These are phyloP conservation scores for Beauveria sp. DNA, from an alignment of 2,329 filamentous ascomycete species.

Conservation along the genomic window DNA sequence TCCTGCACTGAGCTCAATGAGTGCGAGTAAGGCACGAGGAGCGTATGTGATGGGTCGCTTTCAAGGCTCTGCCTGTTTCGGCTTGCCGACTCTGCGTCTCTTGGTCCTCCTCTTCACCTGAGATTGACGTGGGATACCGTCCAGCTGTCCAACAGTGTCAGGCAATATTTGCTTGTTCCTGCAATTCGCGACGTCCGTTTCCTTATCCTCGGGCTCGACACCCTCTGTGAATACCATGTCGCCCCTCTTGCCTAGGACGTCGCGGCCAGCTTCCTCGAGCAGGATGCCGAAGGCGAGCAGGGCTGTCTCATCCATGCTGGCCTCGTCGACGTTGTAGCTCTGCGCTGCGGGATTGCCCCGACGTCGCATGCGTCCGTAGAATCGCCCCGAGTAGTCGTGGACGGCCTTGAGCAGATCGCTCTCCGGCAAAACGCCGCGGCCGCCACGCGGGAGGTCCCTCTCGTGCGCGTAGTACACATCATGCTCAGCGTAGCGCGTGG, in stretches of 20 bases:
- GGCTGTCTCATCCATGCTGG: constrained; percentile 71
- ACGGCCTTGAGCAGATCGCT: constrained; percentile 63
- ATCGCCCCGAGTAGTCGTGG: constrained; percentile 60
- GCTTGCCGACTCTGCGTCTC: not conserved
- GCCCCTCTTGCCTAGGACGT: constrained; percentile 55
- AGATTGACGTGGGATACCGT: not conserved
- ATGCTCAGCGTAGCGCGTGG: constrained; percentile 59
- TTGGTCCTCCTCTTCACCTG: not conserved
- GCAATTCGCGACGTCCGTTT: not conserved
- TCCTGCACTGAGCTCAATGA: not conserved
- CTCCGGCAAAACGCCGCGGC: constrained; percentile 49
- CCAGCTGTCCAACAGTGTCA: not conserved
- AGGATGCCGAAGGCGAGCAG: constrained; percentile 68
- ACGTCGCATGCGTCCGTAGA: constrained; percentile 37
- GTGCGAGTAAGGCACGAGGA: no score
- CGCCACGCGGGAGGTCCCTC: constrained; percentile 39
- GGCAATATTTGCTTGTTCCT: not conserved
- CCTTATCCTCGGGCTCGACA: constrained; percentile 2
- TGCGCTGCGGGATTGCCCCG: constrained; percentile 7
- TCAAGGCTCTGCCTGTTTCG: not conserved
- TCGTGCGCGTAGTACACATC: constrained; percentile 65
- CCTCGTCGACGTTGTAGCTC: constrained; percentile 35
- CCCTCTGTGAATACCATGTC: constrained; percentile 66
- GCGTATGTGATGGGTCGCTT: no score
- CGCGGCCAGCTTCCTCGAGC: constrained; percentile 60